Conservation (phyloP, 768 basidiomycete genomes). For the Mycena sanguinolenta region DNA sequence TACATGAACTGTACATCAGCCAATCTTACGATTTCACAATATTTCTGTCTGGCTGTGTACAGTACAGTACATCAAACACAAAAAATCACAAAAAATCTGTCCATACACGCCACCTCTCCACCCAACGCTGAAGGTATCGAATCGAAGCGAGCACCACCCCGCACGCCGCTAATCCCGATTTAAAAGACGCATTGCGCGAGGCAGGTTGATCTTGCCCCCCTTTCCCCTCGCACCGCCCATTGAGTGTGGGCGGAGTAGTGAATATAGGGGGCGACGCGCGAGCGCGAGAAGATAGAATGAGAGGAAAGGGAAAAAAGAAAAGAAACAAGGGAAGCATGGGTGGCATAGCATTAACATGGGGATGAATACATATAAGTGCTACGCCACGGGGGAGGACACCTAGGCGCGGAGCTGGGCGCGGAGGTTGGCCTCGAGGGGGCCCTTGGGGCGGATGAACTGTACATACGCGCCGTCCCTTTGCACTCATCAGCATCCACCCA, state of each 20-base stretch:
- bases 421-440: conserved; percentile 87
- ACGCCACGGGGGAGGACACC: conserved; percentile 19
- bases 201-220: conserved; percentile 73
- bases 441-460: conserved; percentile 92
- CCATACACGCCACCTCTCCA: too few relatives aligned
- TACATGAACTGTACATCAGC: too few relatives aligned
- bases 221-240: conserved; percentile 83
- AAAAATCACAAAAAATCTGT: too few relatives aligned
- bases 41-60: too few relatives aligned
- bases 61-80: too few relatives aligned
- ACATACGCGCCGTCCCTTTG: conserved; percentile 93
- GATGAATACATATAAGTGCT: neutral
- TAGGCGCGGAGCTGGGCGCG: conserved; percentile 85
- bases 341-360: conserved; percentile 9
- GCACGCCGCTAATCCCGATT: conserved; percentile 2
- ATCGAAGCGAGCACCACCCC: neutral
- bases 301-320: too few relatives aligned
- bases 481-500: neutral
- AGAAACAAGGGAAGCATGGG: too few relatives aligned
- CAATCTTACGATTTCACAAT: too few relatives aligned
- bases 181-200: conserved; percentile 31
- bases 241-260: conserved; percentile 74
- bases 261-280: conserved; percentile 68
- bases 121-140: too few relatives aligned
- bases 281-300: too few relatives aligned